Evolutionary conservation across 352 stramenopile genomes (phyloP), one percentile per base, ranked within the genome.

Genomic region (Pythium utonaiense): DNA sequence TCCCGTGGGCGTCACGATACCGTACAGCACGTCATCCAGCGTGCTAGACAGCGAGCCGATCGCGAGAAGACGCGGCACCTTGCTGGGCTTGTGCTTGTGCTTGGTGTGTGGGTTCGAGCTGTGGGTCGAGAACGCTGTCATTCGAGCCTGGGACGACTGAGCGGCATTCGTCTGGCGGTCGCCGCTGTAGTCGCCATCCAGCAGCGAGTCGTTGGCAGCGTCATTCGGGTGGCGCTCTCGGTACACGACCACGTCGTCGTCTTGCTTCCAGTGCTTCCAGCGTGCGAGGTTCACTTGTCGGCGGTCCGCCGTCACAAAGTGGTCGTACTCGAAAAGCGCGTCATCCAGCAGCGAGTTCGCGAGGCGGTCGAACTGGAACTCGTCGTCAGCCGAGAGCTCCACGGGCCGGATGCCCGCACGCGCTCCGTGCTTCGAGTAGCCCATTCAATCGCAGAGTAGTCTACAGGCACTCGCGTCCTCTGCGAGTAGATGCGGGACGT

Each of bases 1-100:
- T 42, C 74, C 76, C 19, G 69, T 83, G 33, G 75, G 67, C 63
- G 74, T 72, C 36, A 86, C 64, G 28, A 78, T 64, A 14, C 74
- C 78, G 62, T 87, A 90, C 60, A 86, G 71, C 38, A 86, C 66
- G 65, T 88, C 78, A 44, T 87, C 70, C 3, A 90, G 66, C 1
- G 58, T 67, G 17, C 69, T 78, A 9, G 69, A 31, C 2, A 80
- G 64, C 16, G 71, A 74, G 17, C 77, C 75, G 22, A 77, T 52
- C 14, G 69, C 61, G 25, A 76, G 68, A 17, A 78, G 47, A 0
- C 58, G 36, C 6, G 66, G 61, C 42, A 30, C 60, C 14, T 36
- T 52, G 21, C 22, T 24, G 25, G 30, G 14, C n/a, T 48, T 54
- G 49, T 10, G 31, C 19, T 41, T 8, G 17, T 27, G 19, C 21